Percentiles rank a stretch among this genome's conserved stretches.
These are phyloP conservation scores for Limtongia smithiae DNA, from an alignment of 805 yeast genomes.

Conservation along the genomic window DNA sequence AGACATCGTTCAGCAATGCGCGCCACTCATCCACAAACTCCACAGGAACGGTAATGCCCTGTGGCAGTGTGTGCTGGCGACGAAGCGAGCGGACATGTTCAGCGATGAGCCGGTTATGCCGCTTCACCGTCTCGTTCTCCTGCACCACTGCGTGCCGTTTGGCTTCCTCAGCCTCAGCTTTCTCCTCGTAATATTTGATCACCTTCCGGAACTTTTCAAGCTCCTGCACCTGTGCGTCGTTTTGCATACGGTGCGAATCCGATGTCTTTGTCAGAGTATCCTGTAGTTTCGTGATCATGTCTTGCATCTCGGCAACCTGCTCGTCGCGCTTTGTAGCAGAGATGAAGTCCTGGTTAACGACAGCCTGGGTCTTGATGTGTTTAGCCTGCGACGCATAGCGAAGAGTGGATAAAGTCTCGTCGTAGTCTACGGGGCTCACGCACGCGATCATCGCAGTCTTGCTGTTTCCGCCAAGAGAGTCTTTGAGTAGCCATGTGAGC, in stretches of 20 bases:
- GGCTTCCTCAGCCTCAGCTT: conserved; percentile 34
- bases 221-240: conserved; percentile 32
- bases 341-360: conserved; percentile 45
- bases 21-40: conserved; percentile 6
- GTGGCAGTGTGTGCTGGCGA: background rate
- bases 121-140: conserved; percentile 32
- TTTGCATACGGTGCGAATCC: conserved; percentile 28
- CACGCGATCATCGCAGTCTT: conserved; percentile 89
- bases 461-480: conserved; percentile 82
- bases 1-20: conserved; percentile 3
- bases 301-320: conserved; percentile 42
- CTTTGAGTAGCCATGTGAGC: conserved; percentile 70
- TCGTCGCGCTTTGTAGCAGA: conserved; percentile 41
- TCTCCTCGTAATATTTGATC: conserved; percentile 35
- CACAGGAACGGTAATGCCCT: conserved; percentile 3
- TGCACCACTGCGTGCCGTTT: conserved; percentile 35
- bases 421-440: conserved; percentile 64
- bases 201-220: conserved; percentile 33
- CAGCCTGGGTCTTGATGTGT: conserved; percentile 62
- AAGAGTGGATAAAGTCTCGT: conserved; percentile 69
- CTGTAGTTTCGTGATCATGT: conserved; percentile 37
- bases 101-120: conserved; percentile 34
- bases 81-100: conserved; percentile 33
- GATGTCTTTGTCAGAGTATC: conserved; percentile 26
- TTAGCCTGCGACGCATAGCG: conserved; percentile 77